Evolutionary conservation across 208 protist genomes (phyloP).

Genomic region (Crithidia thermophila): DNA sequence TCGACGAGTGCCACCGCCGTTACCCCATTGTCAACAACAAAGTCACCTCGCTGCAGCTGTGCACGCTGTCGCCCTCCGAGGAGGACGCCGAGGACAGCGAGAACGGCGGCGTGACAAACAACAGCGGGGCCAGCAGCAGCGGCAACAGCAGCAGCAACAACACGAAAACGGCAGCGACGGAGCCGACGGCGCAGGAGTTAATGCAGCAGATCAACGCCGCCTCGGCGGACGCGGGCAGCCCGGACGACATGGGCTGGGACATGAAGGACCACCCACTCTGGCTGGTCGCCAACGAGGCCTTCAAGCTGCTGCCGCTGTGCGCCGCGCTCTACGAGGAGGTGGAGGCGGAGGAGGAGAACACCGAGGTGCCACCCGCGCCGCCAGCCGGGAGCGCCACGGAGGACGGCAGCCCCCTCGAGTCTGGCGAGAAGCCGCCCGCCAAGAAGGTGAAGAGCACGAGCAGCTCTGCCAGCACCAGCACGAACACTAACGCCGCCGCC

Average conservation of each 20-base stretch:
- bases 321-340: conserved; percentile 94
- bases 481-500: background rate
- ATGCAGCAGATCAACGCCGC: background rate
- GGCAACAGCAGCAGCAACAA: background rate
- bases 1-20: conserved; percentile 97
- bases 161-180: background rate
- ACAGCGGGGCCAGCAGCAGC: conserved; percentile 51
- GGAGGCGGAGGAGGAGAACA: background rate
- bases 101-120: conserved; percentile 37
- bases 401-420: no score
- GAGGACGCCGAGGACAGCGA: conserved; percentile 24
- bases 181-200: conserved; percentile 8
- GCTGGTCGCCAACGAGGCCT: conserved; percentile 69
- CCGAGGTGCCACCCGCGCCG: background rate
- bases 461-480: background rate
- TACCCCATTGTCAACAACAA: conserved; percentile 70
- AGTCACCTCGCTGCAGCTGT: conserved; percentile 35
- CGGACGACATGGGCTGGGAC: conserved; percentile 57
- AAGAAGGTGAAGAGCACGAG: conserved; percentile 1
- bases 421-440: background rate
- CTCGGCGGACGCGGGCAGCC: background rate
- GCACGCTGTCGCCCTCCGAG: conserved; percentile 20
- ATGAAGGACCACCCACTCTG: conserved; percentile 80
- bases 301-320: conserved; percentile 90
- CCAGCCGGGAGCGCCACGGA: background rate